Evolutionary conservation across 495 filamentous ascomycete species (phyloP), one percentile per base, ranked within the genome.

Genomic region (Lasiosphaeria ovina): DNA sequence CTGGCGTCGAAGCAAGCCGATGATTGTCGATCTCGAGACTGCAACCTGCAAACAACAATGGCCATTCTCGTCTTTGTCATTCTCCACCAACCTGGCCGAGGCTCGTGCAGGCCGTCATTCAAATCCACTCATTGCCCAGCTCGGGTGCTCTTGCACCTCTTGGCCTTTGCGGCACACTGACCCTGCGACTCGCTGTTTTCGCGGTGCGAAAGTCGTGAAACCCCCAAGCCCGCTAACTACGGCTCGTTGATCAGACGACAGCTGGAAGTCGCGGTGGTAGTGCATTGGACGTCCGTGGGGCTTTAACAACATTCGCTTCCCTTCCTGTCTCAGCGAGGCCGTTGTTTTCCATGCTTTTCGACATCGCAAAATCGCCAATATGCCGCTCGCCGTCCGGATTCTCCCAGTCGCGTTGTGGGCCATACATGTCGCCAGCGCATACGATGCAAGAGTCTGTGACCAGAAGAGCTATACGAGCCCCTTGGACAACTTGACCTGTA

Each of bases 391-490:
- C 17, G 14, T 4, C 8, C 36, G 32, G 16, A 36, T 57, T 17
- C 35, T 48, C 3, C 33, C 54, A 40, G 31, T 61, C 31, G 52
- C 59, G n/a, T 51, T 68, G 38, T 61, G 63, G 59, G 59, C 31
- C 55, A 51, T 53, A 48, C 57, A 49, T 38, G 60, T 54, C 51
- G 51, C 40, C 12, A 35, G 56, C 58, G 42, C 53, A 54, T 69
- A 69, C 60, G 55, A 69, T 60, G 44, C 53, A 32, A 68, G 57
- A 14, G 61, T 70, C 44, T 70, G 68, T 57, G 57, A 59, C 59
- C 59, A 57, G 31, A 60, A 42, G 34, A 64, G 51, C 49, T 70
- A 70, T 55, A 66, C 66, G 51, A 69, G 57, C 61, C 48, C 45
- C 38, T 64, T 44, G 31, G 57, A 54, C 32, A 56, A 61, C 24